Base-by-base conservation (phyloP, 2,329 filamentous ascomycete species). In the Venturia oleaginea region DNA sequence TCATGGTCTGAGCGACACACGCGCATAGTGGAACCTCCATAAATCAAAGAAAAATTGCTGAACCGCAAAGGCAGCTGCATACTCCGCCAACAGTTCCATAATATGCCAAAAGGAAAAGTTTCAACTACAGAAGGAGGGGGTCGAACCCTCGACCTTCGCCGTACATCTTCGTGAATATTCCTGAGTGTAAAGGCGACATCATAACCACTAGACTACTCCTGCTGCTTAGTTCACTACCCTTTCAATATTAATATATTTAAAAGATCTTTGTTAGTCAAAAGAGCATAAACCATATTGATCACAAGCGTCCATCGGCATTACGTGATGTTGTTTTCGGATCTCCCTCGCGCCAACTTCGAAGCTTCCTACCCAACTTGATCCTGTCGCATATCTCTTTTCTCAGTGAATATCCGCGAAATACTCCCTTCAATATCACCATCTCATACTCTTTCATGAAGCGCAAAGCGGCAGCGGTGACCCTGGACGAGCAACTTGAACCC, bases 191-290 rank as follows among this genome's bases (percentile, higher is more conserved):
- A 62, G 61, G 61, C 61, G 40, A 62, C 61, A 62, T 62, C 61
- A 62, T 62, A 62, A 62, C 61, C 61, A 62, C 61, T 62, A 62
- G 61, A 62, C 61, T 62, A 62, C 61, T 46, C 38, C 61, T 51
- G 61, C 61, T 60, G 38, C 38, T n/a, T n/a, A n/a, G n/a, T n/a
- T n/a, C n/a, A n/a, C n/a, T n/a, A n/a, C n/a, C n/a, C n/a, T n/a
- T n/a, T n/a, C n/a, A n/a, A n/a, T n/a, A n/a, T n/a, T n/a, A n/a
- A n/a, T n/a, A n/a, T n/a, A n/a, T n/a, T n/a, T n/a, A n/a, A n/a
- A n/a, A n/a, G n/a, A n/a, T n/a, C n/a, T n/a, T n/a, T n/a, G n/a
- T n/a, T n/a, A 15, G 11, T 15, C 38, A 17, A 40, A 11, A 40
- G 17, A 40, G 10, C 13, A 17, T 40, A 15, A 10, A 2, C n/a